A percentile compares a stretch with the other conserved stretches of the same genome.
phyloP scores from a whole-genome alignment of 164 flowering plant genomes.

The Umbellularia californica region DNA sequence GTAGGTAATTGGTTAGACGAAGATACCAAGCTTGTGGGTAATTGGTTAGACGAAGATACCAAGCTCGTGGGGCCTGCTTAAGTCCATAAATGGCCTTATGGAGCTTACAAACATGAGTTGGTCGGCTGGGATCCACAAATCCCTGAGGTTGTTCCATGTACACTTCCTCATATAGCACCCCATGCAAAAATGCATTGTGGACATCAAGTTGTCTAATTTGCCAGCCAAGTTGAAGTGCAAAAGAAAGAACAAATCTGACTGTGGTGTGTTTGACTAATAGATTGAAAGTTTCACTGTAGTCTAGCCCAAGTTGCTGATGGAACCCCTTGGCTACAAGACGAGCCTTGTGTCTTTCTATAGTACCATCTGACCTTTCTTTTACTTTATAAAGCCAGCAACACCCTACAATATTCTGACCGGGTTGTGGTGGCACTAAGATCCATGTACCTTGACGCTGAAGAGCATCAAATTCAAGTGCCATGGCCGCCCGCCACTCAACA shows the following conservation, averaged over 20 bases:
- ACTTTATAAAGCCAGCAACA: neutral
- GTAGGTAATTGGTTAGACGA: too few species aligned
- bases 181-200: too few species aligned
- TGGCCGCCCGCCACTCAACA: too few species aligned
- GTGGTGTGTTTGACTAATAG: neutral
- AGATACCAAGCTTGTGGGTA: neutral
- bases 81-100: neutral
- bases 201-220: neutral
- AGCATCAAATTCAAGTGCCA: too few species aligned
- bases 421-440: neutral
- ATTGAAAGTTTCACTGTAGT: neutral
- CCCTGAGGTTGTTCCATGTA: too few species aligned
- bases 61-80: neutral
- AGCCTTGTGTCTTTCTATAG: neutral
- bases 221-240: neutral
- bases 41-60: too few species aligned
- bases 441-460: too few species aligned
- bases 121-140: neutral
- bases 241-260: neutral
- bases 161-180: too few species aligned
- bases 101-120: neutral
- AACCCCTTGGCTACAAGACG: neutral
- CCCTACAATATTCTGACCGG: neutral
- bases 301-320: neutral
- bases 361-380: neutral